Evolutionary conservation across 1,284 basidiomycete species (phyloP).

Genomic region (Inonotus obliquus): DNA sequence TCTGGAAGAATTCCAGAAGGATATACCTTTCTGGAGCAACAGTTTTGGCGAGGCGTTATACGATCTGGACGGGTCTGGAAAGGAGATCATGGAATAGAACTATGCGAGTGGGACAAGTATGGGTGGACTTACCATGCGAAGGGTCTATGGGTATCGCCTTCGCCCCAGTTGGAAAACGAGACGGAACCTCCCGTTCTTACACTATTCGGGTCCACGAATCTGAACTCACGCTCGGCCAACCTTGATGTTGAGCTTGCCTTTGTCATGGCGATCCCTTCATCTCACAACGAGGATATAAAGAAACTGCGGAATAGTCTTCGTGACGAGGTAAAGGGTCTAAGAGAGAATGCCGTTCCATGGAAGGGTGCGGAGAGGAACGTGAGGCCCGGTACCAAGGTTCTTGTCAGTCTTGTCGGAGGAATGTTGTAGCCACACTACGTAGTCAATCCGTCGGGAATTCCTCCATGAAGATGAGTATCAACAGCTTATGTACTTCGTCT

Average conservation of each 20-base stretch:
- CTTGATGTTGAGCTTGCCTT: constrained; percentile 94
- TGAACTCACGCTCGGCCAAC: constrained; percentile 87
- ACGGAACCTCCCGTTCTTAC: constrained; percentile 64
- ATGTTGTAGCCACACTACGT: constrained; percentile 46
- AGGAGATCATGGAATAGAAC: constrained; percentile 46
- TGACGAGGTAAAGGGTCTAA: constrained; percentile 44
- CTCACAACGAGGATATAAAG: constrained; percentile 14
- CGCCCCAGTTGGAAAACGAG: constrained; percentile 21
- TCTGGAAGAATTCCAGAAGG: constrained; percentile 93
- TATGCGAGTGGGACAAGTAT: constrained; percentile 66
- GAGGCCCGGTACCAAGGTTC: constrained; percentile 59
- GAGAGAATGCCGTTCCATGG: constrained; percentile 48
- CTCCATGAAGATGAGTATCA: too few species aligned
- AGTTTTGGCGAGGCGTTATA: constrained; percentile 73
- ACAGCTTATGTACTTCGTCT: too few species aligned
- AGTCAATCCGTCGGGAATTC: not conserved
- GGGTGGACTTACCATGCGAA: constrained; percentile 99
- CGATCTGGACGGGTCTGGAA: constrained; percentile 47
- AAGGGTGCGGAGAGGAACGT: constrained; percentile 63
- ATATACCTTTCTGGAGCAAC: constrained; percentile 85
- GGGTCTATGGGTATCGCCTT: constrained; percentile 84
- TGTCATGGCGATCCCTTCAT: constrained; percentile 67
- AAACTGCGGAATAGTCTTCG: constrained; percentile 35
- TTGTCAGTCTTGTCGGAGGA: constrained; percentile 62
- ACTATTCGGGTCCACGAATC: constrained; percentile 93